These are phyloP conservation scores for Plasmodium inui DNA, from an alignment of 169 alveolate genomes.

Conservation along the genomic window DNA sequence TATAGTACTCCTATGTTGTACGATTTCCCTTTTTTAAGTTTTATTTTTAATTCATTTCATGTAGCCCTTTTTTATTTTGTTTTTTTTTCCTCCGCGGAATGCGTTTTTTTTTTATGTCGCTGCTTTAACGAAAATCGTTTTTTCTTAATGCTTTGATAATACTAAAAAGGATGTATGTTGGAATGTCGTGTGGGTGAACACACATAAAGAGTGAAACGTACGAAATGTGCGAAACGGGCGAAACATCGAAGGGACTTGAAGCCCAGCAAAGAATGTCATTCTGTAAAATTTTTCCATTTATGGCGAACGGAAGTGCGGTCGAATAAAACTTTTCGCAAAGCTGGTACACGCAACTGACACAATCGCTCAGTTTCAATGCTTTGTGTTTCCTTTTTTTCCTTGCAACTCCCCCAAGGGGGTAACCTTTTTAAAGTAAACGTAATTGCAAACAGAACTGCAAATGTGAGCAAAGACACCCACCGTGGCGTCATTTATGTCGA, in stretches of 20 bases:
- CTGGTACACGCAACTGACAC: neutral
- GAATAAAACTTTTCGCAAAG: neutral
- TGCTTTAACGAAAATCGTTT: neutral
- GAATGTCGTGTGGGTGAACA: neutral
- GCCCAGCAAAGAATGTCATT: neutral
- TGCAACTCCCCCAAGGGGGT: neutral
- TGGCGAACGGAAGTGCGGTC: neutral
- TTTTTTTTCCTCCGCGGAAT: neutral
- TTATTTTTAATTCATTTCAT: neutral
- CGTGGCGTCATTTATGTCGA: neutral
- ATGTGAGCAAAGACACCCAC: neutral
- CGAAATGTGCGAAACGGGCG: neutral
- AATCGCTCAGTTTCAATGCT: neutral
- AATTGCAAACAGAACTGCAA: neutral
- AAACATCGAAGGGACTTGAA: neutral
- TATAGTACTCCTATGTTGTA: neutral
- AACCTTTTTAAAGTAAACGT: neutral
- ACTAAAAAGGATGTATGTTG: neutral
- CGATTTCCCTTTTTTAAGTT: neutral
- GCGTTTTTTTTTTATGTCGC: constrained; percentile 4
- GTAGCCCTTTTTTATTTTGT: neutral
- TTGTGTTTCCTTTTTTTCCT: neutral
- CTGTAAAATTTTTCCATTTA: neutral
- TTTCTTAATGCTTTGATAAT: neutral
- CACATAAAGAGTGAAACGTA: neutral